Evolutionary conservation across 2,329 filamentous ascomycete genomes (phyloP).

Genomic region (Truncatella angustata): DNA sequence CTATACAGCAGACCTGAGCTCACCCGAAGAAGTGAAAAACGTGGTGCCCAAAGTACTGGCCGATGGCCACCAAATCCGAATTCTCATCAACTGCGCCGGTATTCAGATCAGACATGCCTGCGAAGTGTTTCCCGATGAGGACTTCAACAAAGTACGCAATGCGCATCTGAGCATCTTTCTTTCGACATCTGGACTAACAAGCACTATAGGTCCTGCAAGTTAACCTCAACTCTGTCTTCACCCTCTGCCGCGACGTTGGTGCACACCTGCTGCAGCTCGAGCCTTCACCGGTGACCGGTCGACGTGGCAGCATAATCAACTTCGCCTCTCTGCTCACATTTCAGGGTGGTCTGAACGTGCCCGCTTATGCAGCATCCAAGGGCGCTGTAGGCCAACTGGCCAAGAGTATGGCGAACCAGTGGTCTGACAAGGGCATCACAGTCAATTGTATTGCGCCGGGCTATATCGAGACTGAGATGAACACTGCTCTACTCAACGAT

Average conservation of each 20-base stretch:
- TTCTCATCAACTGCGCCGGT: slow-evolving; percentile 83
- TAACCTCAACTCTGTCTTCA: slow-evolving; percentile 80
- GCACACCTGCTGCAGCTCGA: slow-evolving; percentile 69
- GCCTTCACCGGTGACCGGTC: slow-evolving; percentile 46
- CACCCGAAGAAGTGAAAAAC: slow-evolving; percentile 28
- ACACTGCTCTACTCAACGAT: slow-evolving; percentile 75
- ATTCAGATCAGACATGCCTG: slow-evolving; percentile 60
- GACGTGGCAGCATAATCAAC: slow-evolving; percentile 76
- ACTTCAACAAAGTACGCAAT: slow-evolving; percentile 9
- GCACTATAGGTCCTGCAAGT: slow-evolving; percentile 69
- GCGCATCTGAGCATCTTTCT: slow-evolving; percentile 64
- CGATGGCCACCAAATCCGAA: slow-evolving; percentile 58
- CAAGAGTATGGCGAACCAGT: slow-evolving; percentile 84
- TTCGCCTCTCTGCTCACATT: slow-evolving; percentile 71
- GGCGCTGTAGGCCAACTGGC: slow-evolving; percentile 83
- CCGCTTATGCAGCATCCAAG: slow-evolving; percentile 83
- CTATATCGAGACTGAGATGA: slow-evolving; percentile 95
- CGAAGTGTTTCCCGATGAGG: slow-evolving; percentile 9
- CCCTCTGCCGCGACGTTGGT: slow-evolving; percentile 67
- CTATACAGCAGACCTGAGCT: slow-evolving; percentile 8
- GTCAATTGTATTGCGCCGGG: slow-evolving; percentile 90
- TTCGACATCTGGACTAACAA: too few species aligned
- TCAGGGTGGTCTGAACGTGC: slow-evolving; percentile 84
- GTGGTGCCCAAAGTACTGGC: slow-evolving; percentile 7
- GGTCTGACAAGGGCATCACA: slow-evolving; percentile 68